Base-by-base conservation (phyloP, 331 rosid species). In the Phaseolus coccineus region DNA sequence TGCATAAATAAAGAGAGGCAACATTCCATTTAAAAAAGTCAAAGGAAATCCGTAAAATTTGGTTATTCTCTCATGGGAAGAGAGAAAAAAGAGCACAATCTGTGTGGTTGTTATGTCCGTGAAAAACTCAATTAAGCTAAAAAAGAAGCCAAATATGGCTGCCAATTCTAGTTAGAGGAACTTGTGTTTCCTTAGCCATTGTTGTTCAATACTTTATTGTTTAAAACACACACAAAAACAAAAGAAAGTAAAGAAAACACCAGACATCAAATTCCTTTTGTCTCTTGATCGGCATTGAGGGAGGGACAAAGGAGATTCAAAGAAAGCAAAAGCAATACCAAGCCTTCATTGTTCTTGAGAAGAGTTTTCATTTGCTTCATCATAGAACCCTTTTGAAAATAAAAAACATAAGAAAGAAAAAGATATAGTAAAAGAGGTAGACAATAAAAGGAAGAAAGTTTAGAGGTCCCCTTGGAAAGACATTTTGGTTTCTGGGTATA, bases 121-220 rank as follows among this genome's bases (percentile, higher is more conserved):
- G 46, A 71, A 87, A 70, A 56, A 16, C 72, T 85, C 80, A 80
- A 62, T 71, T 69, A 68, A 69, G 46, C 46, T 68, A 64, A 77
- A 24, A 77, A 3, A 66, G 44, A 82, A 63, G 9, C 73, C 80
- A 73, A 82, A 85, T 16, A 67, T 53, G 72, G 80, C 39, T 68
- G 65, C 78, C 62, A 78, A 82, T 74, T 81, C 65, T 19, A 59
- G 73, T 11, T 11, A 16, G 72, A 69, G 75, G 46, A 77, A 40
- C 12, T 55, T 8, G 69, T 44, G 57, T 24, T 28, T 76, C 58
- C 50, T 37, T 27, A 31, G 61, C 46, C 31, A 48, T 74, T 77
- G 48, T 69, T 42, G 14, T 50, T 72, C 3, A 15, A 33, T 6
- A 5, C 78, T 30, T 46, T 46, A 46, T 19, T 8, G 22, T 33